phyloP scores from a whole-genome alignment of 1,284 basidiomycete species.

The Paramarasmius palmivorus region DNA sequence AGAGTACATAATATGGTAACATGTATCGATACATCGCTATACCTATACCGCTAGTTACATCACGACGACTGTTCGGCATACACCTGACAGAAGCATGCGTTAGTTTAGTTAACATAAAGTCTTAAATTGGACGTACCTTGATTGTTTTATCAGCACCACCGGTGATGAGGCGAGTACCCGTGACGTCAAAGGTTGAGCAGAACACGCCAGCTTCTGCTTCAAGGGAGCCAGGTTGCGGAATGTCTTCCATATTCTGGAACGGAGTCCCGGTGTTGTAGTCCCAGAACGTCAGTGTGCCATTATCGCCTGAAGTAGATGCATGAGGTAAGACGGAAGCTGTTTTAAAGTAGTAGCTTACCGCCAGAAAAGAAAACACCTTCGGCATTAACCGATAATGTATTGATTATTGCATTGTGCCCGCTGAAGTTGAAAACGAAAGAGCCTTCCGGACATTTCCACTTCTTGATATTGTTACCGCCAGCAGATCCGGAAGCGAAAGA shows the following conservation, averaged over 20 bases:
- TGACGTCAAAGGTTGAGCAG: conserved; percentile 95
- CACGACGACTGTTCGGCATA: conserved; percentile 53
- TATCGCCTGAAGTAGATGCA: conserved; percentile 63
- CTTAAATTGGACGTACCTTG: conserved; percentile 57
- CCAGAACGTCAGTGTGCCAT: conserved; percentile 89
- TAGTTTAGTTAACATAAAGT: not conserved
- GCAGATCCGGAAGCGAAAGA: conserved; percentile 94
- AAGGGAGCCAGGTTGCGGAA: conserved; percentile 95
- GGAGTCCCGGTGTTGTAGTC: conserved; percentile 94
- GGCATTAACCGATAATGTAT: conserved; percentile 90
- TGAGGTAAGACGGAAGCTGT: conserved; percentile 18
- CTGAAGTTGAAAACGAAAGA: conserved; percentile 94
- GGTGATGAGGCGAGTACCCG: conserved; percentile 93
- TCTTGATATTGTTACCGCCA: conserved; percentile 98
- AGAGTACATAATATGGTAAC: not conserved
- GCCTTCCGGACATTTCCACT: conserved; percentile 98
- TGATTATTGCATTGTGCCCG: conserved; percentile 97
- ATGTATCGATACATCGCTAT: not conserved
- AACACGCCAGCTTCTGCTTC: conserved; percentile 96
- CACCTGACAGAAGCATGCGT: conserved; percentile 32
- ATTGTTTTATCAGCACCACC: conserved; percentile 99
- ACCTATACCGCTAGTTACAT: not conserved
- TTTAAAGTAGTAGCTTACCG: conserved; percentile 48
- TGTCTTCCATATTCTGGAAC: conserved; percentile 93
- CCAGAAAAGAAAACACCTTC: conserved; percentile 98